These are phyloP conservation scores for Nepenthes alata DNA, from an alignment of 179 eudicot genomes.

Conservation along the genomic window DNA sequence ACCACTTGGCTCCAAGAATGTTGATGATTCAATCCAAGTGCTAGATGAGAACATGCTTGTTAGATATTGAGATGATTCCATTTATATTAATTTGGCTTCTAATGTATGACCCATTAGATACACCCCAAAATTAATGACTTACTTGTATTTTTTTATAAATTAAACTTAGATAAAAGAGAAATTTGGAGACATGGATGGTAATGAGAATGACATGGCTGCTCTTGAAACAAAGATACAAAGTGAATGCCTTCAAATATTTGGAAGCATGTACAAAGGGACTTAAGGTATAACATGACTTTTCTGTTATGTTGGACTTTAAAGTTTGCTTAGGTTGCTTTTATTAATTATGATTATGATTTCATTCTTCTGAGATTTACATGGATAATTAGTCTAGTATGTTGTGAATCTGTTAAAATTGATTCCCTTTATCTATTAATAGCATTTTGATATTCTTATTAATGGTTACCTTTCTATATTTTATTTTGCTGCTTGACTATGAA, in stretches of 20 bases:
- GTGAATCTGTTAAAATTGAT: no score
- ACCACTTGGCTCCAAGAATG: no score
- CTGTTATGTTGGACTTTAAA: neutral
- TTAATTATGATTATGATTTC: neutral
- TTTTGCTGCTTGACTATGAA: no score
- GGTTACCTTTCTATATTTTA: no score
- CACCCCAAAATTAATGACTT: neutral
- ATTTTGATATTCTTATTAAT: no score
- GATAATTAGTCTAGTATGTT: neutral
- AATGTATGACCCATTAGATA: no score
- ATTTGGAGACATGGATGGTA: conserved; percentile 97
- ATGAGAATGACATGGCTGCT: conserved; percentile 86
- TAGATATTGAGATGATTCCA: no score
- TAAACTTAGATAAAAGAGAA: conserved; percentile 81
- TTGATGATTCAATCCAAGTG: no score
- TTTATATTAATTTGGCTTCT: no score
- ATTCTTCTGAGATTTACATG: neutral
- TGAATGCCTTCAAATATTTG: conserved; percentile 90
- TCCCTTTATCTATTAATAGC: no score
- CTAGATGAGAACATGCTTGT: no score
- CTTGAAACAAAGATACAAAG: conserved; percentile 94
- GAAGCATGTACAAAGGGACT: conserved; percentile 95
- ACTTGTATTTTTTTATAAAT: conserved; percentile 7
- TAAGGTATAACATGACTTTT: conserved; percentile 40
- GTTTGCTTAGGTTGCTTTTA: neutral